phyloP scores from a whole-genome alignment of 2,329 filamentous ascomycete species.

The Parastagonospora nodorum region DNA sequence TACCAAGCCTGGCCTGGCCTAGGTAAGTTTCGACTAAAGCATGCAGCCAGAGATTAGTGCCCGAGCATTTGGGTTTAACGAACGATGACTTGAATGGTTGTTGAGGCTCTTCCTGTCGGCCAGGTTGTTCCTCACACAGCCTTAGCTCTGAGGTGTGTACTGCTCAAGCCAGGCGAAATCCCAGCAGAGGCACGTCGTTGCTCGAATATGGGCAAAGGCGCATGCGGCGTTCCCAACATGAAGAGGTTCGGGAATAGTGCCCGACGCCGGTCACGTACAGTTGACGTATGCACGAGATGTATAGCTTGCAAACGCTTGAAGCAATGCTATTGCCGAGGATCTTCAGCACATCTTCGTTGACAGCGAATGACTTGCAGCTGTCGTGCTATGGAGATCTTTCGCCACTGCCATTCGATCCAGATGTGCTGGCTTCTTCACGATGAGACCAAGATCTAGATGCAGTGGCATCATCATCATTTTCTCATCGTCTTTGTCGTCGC shows the following conservation, averaged over 20 bases:
- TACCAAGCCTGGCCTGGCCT: slow-evolving; percentile 5
- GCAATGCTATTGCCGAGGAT: background rate
- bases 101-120: slow-evolving; percentile 16
- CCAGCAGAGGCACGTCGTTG: background rate
- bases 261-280: no score
- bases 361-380: background rate
- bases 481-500: no score
- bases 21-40: slow-evolving; percentile 3
- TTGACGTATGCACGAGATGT: no score
- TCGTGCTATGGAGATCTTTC: background rate
- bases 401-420: background rate
- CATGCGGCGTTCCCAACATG: slow-evolving; percentile 11
- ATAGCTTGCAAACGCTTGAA: background rate
- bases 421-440: background rate
- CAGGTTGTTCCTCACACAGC: slow-evolving; percentile 11
- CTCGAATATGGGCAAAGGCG: slow-evolving; percentile 3
- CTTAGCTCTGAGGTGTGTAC: slow-evolving; percentile 8
- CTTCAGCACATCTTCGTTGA: no score
- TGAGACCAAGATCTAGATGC: background rate
- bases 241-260: background rate
- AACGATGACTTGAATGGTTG: slow-evolving; percentile 11
- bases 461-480: no score
- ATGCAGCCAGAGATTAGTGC: slow-evolving; percentile 11
- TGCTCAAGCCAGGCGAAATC: background rate
- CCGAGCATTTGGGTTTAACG: slow-evolving; percentile 8